A percentile compares a stretch with the other conserved stretches of the same genome.
Evolutionary conservation across 1,284 basidiomycete genomes (phyloP).

Genomic region (Sanghuangporus sanghuang): DNA sequence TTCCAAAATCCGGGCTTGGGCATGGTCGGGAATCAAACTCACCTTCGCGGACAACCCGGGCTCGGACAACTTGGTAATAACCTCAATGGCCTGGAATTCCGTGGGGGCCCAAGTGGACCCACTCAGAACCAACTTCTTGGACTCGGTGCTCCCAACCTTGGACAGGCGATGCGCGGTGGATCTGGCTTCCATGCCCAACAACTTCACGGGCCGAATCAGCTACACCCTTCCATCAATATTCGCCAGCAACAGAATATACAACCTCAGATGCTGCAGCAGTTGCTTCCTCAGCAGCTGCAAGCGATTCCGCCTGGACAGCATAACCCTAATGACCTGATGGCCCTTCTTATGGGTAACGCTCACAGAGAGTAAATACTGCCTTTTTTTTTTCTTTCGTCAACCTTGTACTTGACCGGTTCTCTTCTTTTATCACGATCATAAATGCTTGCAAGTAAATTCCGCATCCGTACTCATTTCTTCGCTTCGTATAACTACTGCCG

Average conservation of each 20-base stretch:
- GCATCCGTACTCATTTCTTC: neutral
- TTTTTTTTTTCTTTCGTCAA: neutral
- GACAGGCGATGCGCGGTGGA: slow-evolving; percentile 37
- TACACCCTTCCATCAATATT: slow-evolving; percentile 31
- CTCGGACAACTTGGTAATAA: slow-evolving; percentile 48
- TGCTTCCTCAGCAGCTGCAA: slow-evolving; percentile 57
- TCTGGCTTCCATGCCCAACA: slow-evolving; percentile 47
- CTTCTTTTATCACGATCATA: neutral
- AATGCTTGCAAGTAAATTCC: neutral
- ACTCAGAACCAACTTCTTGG: slow-evolving; percentile 39
- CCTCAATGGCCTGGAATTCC: slow-evolving; percentile 40
- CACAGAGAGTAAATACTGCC: slow-evolving; percentile 45
- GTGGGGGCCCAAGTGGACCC: slow-evolving; percentile 27
- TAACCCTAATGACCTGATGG: slow-evolving; percentile 69
- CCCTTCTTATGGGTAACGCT: slow-evolving; percentile 67
- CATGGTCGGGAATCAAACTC: slow-evolving; percentile 41
- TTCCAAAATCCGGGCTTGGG: slow-evolving; percentile 39
- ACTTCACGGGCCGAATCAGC: slow-evolving; percentile 38
- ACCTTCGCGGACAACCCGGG: slow-evolving; percentile 44
- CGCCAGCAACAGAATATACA: slow-evolving; percentile 40
- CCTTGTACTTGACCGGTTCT: neutral
- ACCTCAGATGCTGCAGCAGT: slow-evolving; percentile 50
- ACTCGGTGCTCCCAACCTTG: slow-evolving; percentile 36
- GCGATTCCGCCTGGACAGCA: slow-evolving; percentile 35
- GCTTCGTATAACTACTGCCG: slow-evolving; percentile 1